phyloP scores from a whole-genome alignment of 2,329 filamentous ascomycete species.

The Cladosporium austrohemisphaericum region DNA sequence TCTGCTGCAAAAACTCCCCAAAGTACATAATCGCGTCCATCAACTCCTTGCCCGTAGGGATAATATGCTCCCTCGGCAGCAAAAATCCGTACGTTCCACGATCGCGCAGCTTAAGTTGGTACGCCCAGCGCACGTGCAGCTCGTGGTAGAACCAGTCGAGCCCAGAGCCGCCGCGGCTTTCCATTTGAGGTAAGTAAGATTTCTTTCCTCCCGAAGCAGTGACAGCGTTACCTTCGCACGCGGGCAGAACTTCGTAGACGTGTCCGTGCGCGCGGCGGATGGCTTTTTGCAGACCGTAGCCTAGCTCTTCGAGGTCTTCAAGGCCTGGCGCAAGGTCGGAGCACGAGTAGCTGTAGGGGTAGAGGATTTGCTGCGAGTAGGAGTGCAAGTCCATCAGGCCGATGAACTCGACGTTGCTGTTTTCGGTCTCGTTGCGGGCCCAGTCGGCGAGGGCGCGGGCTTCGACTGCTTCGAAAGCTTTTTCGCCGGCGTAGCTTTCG shows the following conservation, averaged over 20 bases:
- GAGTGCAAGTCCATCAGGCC: constrained; percentile 87
- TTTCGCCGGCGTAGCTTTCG: constrained; percentile 80
- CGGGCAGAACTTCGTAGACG: constrained; percentile 63
- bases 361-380: constrained; percentile 91
- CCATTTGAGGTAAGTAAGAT: constrained; percentile 52
- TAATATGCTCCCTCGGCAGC: constrained; percentile 78
- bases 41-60: constrained; percentile 85
- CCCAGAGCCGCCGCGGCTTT: constrained; percentile 76
- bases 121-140: constrained; percentile 75
- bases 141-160: constrained; percentile 96
- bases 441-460: constrained; percentile 71
- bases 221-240: constrained; percentile 73
- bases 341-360: constrained; percentile 88
- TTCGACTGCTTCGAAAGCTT: constrained; percentile 80
- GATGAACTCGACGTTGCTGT: constrained; percentile 71
- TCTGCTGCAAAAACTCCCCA: constrained; percentile 67
- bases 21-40: constrained; percentile 80
- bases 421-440: constrained; percentile 72
- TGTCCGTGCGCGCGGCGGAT: constrained; percentile 73
- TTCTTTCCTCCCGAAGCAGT: constrained; percentile 35
- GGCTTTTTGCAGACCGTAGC: constrained; percentile 79
- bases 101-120: constrained; percentile 91
- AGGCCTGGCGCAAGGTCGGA: constrained; percentile 71
- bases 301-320: constrained; percentile 89
- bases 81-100: constrained; percentile 93